These are phyloP conservation scores for Bondarzewia mesenterica DNA, from an alignment of 1,284 basidiomycete genomes.

Conservation along the genomic window DNA sequence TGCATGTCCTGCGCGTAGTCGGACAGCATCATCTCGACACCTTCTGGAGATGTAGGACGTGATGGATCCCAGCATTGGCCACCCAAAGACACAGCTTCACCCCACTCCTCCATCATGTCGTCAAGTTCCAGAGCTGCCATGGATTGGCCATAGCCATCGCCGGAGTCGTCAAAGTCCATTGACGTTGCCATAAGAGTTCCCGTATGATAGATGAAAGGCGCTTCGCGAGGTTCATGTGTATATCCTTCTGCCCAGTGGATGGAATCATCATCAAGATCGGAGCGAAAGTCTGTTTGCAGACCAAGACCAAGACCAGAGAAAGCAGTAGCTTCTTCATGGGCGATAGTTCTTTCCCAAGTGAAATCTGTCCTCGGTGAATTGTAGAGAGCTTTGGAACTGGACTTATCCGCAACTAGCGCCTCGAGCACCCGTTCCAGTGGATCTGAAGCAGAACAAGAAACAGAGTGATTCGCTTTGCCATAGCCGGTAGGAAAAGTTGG, in stretches of 20 bases:
- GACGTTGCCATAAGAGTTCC: background rate
- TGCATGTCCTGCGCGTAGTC: no score
- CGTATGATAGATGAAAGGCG: background rate
- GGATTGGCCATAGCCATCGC: no score
- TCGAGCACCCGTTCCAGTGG: conserved; percentile 1
- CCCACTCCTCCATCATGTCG: no score
- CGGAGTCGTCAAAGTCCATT: background rate
- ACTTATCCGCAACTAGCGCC: background rate
- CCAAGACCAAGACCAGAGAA: background rate
- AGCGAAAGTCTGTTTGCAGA: background rate
- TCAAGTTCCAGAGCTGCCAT: no score
- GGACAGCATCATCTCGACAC: no score
- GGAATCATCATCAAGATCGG: background rate
- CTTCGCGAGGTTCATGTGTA: background rate
- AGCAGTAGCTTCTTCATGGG: background rate
- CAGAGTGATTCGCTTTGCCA: background rate
- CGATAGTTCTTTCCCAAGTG: background rate
- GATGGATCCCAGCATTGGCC: no score
- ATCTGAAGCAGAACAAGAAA: background rate
- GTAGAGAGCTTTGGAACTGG: background rate
- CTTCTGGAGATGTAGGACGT: no score
- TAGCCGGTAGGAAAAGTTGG: no score
- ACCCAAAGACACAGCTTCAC: no score
- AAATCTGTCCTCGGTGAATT: background rate
- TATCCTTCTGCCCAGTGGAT: background rate